Percentiles rank a stretch among this genome's conserved stretches.
Conservation (phyloP, 2,329 filamentous ascomycete genomes). For the Aspergillus sp. region DNA sequence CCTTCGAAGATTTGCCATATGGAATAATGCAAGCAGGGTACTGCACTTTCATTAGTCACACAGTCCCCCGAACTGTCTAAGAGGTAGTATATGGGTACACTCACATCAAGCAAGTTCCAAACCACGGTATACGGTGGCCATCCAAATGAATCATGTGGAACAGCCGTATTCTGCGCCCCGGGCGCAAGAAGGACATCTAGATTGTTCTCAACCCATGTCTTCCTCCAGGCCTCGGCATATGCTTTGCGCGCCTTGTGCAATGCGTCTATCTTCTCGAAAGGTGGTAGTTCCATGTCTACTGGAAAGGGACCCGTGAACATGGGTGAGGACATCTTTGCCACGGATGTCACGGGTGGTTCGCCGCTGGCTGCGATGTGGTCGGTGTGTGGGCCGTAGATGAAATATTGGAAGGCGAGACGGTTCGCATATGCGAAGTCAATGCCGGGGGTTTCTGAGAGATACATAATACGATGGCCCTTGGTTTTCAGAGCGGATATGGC, state of each 20-base stretch:
- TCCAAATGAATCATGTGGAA: slow-evolving; percentile 49
- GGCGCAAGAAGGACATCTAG: slow-evolving; percentile 54
- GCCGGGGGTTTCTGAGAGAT: not conserved
- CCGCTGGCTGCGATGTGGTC: not conserved
- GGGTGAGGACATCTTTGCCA: not conserved
- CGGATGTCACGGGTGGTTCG: not conserved
- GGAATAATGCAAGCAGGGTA: slow-evolving; percentile 56
- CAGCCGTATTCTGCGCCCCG: slow-evolving; percentile 52
- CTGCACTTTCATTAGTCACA: slow-evolving; percentile 26
- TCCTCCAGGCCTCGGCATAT: slow-evolving; percentile 23
- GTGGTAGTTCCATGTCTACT: not conserved
- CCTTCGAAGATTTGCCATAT: slow-evolving; percentile 45
- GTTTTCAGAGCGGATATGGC: slow-evolving; percentile 42
- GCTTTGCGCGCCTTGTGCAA: not conserved
- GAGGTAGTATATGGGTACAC: not conserved
- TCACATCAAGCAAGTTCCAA: not conserved
- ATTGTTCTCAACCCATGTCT: slow-evolving; percentile 43
- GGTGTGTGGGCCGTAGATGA: not conserved
- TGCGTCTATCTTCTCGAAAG: not conserved
- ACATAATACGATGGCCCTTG: slow-evolving; percentile 49
- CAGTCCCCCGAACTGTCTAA: no score
- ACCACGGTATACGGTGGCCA: slow-evolving; percentile 11
- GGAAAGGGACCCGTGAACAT: not conserved
- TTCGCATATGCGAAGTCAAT: not conserved
- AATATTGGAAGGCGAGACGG: not conserved